Conservation (phyloP, 768 basidiomycete genomes). For the Suillus brevipes region DNA sequence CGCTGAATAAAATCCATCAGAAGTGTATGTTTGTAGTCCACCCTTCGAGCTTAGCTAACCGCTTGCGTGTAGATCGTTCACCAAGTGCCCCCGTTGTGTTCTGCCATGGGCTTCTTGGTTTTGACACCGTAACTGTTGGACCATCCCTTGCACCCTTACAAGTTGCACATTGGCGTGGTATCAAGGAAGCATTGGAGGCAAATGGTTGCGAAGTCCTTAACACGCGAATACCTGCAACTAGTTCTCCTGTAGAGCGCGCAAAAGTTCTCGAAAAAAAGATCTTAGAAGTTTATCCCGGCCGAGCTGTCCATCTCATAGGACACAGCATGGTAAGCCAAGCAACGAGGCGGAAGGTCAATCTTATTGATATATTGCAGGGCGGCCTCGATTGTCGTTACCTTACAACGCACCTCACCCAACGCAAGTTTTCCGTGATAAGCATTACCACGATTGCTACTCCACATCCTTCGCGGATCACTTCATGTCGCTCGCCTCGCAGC, state of each 20-base stretch:
- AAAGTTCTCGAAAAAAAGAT: conserved; percentile 86
- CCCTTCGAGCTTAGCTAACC: conserved; percentile 4
- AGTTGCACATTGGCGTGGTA: conserved; percentile 96
- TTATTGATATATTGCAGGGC: conserved; percentile 51
- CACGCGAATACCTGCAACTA: conserved; percentile 91
- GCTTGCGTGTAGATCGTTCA: conserved; percentile 55
- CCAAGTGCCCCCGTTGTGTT: conserved; percentile 89
- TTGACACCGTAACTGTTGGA: conserved; percentile 81
- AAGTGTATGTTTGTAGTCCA: conserved; percentile 56
- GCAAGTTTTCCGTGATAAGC: conserved; percentile 78
- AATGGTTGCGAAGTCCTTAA: conserved; percentile 91
- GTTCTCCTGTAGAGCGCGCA: conserved; percentile 84
- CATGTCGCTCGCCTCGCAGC: conserved; percentile 64
- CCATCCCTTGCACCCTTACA: conserved; percentile 76
- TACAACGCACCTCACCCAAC: conserved; percentile 76
- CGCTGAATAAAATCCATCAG: conserved; percentile 34
- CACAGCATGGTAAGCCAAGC: conserved; percentile 66
- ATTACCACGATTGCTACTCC: conserved; percentile 95
- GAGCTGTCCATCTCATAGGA: conserved; percentile 86
- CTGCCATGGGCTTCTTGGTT: conserved; percentile 92
- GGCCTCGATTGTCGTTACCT: conserved; percentile 92
- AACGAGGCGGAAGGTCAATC: background rate
- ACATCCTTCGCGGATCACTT: conserved; percentile 94
- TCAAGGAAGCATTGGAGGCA: conserved; percentile 86
- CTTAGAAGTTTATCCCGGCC: conserved; percentile 75